These are phyloP conservation scores for Paramecium pentaurelia DNA, from an alignment of 73 alveolate species.

Conservation along the genomic window DNA sequence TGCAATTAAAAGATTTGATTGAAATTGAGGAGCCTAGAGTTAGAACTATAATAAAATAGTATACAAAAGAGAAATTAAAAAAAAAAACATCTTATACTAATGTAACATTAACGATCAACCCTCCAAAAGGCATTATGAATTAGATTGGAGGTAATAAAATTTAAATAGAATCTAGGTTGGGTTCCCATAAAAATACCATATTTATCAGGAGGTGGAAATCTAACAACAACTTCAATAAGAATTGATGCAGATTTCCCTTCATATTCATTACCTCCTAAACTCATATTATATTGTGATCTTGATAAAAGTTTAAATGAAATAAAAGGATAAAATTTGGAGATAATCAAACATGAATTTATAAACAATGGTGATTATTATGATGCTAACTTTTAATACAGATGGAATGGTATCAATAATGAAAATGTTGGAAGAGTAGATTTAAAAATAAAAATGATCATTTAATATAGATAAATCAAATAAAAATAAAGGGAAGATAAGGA, in stretches of 20 bases:
- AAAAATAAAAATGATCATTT: neutral
- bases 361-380: conserved; percentile 17
- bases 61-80: neutral
- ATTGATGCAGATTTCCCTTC: neutral
- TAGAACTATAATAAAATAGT: neutral
- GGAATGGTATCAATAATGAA: neutral
- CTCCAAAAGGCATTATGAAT: neutral
- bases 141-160: neutral
- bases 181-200: neutral
- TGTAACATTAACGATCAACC: neutral
- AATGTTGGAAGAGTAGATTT: neutral
- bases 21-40: neutral
- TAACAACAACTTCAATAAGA: neutral
- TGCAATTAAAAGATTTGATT: neutral
- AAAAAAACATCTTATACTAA: neutral
- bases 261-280: neutral
- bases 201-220: neutral
- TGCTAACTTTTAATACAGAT: conserved; percentile 5
- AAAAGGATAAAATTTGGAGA: neutral
- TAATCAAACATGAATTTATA: neutral
- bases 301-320: neutral
- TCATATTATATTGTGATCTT: neutral
- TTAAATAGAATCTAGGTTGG: neutral
- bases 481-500: neutral
- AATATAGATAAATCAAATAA: neutral